Conservation (phyloP, 805 yeast species). For the Candida awuae region DNA sequence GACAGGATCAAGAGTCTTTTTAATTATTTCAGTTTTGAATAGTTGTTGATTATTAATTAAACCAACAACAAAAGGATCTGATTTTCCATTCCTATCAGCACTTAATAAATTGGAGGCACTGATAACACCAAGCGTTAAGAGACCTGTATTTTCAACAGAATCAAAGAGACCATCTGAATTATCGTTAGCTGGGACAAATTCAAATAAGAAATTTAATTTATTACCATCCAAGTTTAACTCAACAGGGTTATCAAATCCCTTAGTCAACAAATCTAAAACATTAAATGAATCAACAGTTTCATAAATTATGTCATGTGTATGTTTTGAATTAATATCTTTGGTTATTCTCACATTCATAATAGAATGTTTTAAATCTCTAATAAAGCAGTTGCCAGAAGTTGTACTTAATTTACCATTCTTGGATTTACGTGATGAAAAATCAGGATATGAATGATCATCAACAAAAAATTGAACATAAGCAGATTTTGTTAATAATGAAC, state of each 20-base stretch:
- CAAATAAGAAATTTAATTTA: slow-evolving; percentile 40
- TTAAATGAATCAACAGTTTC: slow-evolving; percentile 44
- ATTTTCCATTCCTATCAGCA: slow-evolving; percentile 66
- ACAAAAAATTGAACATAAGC: slow-evolving; percentile 49
- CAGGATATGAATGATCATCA: slow-evolving; percentile 59
- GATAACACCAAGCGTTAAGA: slow-evolving; percentile 45
- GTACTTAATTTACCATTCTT: slow-evolving; percentile 37
- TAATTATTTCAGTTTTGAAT: slow-evolving; percentile 51
- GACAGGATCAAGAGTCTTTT: slow-evolving; percentile 61
- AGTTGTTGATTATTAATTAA: slow-evolving; percentile 45
- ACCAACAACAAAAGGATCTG: slow-evolving; percentile 62
- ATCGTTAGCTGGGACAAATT: slow-evolving; percentile 55
- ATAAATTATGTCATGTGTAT: slow-evolving; percentile 40
- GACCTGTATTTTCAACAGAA: slow-evolving; percentile 62
- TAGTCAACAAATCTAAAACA: slow-evolving; percentile 48
- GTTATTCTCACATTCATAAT: slow-evolving; percentile 49
- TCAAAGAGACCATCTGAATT: slow-evolving; percentile 36
- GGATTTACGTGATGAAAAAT: slow-evolving; percentile 43
- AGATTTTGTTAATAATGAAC: slow-evolving; percentile 39
- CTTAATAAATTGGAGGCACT: slow-evolving; percentile 47
- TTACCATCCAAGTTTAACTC: slow-evolving; percentile 35
- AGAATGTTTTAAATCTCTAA: slow-evolving; percentile 65
- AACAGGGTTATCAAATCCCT: slow-evolving; percentile 39
- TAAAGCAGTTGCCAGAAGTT: slow-evolving; percentile 50
- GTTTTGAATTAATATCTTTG: slow-evolving; percentile 39